A percentile compares a stretch with the other conserved stretches of the same genome.
These are phyloP conservation scores for Lathyrus sativus DNA, from an alignment of 306 rosid species.

Conservation along the genomic window DNA sequence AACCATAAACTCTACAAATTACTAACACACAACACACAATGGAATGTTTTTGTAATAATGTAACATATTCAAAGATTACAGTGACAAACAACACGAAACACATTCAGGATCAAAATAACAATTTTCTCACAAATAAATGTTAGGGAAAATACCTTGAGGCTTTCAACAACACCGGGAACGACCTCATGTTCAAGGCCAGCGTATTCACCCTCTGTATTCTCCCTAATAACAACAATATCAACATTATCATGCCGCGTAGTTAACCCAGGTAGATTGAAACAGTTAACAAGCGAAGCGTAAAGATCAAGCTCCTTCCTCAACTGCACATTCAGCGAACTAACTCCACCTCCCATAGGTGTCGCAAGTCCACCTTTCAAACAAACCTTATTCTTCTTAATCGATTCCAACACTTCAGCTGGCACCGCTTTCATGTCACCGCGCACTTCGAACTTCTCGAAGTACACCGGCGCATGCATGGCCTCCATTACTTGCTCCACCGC, in stretches of 20 bases:
- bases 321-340: conserved; percentile 76
- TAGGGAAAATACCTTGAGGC: conserved; percentile 66
- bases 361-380: conserved; percentile 81
- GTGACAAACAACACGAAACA: not conserved
- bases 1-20: not conserved
- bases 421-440: conserved; percentile 67
- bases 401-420: conserved; percentile 71
- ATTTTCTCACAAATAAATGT: not conserved
- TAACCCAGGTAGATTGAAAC: conserved; percentile 76
- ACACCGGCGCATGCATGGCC: conserved; percentile 81
- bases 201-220: conserved; percentile 90
- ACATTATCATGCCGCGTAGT: conserved; percentile 73
- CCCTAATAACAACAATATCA: conserved; percentile 83
- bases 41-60: not conserved
- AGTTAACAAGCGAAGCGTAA: conserved; percentile 87
- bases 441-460: conserved; percentile 71
- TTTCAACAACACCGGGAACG: conserved; percentile 91
- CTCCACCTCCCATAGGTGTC: conserved; percentile 87
- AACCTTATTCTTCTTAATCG: conserved; percentile 80
- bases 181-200: conserved; percentile 90
- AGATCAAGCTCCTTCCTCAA: conserved; percentile 84
- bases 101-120: not conserved
- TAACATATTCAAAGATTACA: not conserved
- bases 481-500: conserved; percentile 91
- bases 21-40: not conserved